Evolutionary conservation across 2,329 filamentous ascomycete species (phyloP).

Genomic region (Pseudocercospora macadamiae): DNA sequence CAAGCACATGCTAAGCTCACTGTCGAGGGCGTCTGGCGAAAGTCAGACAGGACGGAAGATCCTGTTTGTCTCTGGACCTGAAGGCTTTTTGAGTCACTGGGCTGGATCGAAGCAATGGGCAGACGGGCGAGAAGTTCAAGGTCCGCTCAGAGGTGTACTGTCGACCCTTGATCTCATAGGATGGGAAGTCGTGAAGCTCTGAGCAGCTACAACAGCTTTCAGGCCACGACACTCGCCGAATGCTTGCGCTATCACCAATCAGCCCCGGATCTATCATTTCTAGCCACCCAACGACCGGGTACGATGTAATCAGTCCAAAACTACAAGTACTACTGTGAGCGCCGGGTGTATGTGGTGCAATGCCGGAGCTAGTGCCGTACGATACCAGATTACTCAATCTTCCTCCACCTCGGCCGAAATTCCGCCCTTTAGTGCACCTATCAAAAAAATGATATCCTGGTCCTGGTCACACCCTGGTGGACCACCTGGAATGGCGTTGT

Average conservation of each 20-base stretch:
- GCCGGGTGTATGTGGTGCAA: constrained; percentile 4
- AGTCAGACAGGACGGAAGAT: constrained; percentile 58
- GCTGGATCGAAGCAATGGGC: constrained; percentile 80
- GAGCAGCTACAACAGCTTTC: constrained; percentile 3
- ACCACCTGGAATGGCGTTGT: background rate
- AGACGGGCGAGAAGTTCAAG: constrained; percentile 73
- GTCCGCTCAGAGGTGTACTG: constrained; percentile 70
- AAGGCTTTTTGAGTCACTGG: constrained; percentile 81
- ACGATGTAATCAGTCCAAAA: too few species aligned
- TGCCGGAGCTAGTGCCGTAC: constrained; percentile 5
- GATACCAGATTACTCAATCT: constrained; percentile 6
- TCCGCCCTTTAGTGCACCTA: constrained; percentile 14
- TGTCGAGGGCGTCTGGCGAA: constrained; percentile 33
- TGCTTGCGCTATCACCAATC: background rate
- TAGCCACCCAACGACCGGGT: too few species aligned
- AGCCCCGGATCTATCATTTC: background rate
- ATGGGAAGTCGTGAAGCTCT: constrained; percentile 64
- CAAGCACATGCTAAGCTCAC: constrained; percentile 28
- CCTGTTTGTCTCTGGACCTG: constrained; percentile 85
- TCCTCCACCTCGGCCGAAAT: constrained; percentile 14
- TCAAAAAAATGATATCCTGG: too few species aligned
- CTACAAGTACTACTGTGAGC: background rate
- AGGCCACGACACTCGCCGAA: background rate
- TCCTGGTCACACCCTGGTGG: background rate
- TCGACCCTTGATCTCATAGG: constrained; percentile 60